Percentiles rank a stretch among this genome's conserved stretches.
Evolutionary conservation across 225 moss, liverwort and hornwort genomes (phyloP).

Genomic region (Anthoceros angustus): DNA sequence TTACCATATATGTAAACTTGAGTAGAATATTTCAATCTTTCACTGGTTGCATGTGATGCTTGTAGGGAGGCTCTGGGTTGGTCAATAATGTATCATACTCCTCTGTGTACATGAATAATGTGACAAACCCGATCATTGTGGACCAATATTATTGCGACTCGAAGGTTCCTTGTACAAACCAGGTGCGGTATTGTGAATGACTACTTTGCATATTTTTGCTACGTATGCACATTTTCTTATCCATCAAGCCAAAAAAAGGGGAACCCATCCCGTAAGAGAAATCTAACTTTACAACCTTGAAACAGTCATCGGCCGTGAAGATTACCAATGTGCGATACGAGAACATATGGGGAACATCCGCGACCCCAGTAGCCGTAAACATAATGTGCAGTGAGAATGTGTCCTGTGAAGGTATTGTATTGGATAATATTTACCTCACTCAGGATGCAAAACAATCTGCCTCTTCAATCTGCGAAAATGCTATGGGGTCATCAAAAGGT

Average conservation of each 20-base stretch:
- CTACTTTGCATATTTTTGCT: too few species aligned
- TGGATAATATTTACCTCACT: background rate
- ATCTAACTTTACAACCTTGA: background rate
- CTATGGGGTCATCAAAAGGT: background rate
- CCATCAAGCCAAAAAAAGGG: too few species aligned
- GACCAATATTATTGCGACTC: constrained; percentile 27
- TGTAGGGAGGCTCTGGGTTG: constrained; percentile 25
- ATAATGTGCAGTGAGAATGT: background rate
- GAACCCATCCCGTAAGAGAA: too few species aligned
- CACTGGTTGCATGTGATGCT: too few species aligned
- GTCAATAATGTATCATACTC: constrained; percentile 23
- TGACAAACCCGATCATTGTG: constrained; percentile 17
- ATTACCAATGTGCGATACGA: background rate
- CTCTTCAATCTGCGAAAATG: background rate
- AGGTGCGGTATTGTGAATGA: background rate
- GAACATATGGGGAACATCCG: background rate
- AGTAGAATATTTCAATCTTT: too few species aligned
- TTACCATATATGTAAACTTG: too few species aligned
- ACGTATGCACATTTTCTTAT: too few species aligned
- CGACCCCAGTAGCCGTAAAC: background rate
- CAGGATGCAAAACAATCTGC: background rate
- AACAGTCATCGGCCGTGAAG: background rate
- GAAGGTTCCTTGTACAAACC: background rate
- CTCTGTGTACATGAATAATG: constrained; percentile 12
- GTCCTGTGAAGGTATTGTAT: background rate